Base-by-base conservation (phyloP, 2,329 filamentous ascomycete species). In the Emergomyces orientalis region DNA sequence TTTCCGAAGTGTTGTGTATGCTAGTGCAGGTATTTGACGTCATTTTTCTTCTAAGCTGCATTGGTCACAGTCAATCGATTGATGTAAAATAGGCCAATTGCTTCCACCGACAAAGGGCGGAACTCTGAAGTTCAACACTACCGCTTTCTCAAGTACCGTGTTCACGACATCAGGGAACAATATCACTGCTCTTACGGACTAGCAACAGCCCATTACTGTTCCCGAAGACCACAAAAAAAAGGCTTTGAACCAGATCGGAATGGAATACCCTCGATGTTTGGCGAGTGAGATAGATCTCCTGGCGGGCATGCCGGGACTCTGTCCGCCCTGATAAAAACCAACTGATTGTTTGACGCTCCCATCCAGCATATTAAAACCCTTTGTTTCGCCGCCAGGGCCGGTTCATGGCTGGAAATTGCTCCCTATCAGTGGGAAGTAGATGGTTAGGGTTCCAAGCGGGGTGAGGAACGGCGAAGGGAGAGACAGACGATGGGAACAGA, bases 361-460 rank as follows among this genome's bases (percentile, higher is more conserved):
- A 84, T 64, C 72, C 77, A 6, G 73, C 78, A n/a, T 11, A 67
- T 81, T 69, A 70, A 71, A 57, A 83, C 83, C 63, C 72, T 88
- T 17, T 86, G 82, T 71, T 71, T 88, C 30, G 85, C 85, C 0
- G 82, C 82, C 0, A 85, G 83, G 14, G 85, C 86, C 84, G 14
- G 86, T 87, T 65, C 85, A 88, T 69, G 81, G 82, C 37, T 87
- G 82, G 80, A 87, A 88, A 71, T 86, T 89, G 69, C 74, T 88
- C 32, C 85, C 85, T 0, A 82, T n/a, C n/a, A n/a, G n/a, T n/a
- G n/a, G n/a, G n/a, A n/a, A n/a, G n/a, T n/a, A n/a, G n/a, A n/a
- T n/a, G n/a, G n/a, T n/a, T n/a, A n/a, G n/a, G n/a, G n/a, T n/a
- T n/a, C n/a, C n/a, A n/a, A n/a, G n/a, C n/a, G n/a, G n/a, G n/a